Base-by-base conservation (phyloP, 495 filamentous ascomycete species). In the Trichoderma reesei region DNA sequence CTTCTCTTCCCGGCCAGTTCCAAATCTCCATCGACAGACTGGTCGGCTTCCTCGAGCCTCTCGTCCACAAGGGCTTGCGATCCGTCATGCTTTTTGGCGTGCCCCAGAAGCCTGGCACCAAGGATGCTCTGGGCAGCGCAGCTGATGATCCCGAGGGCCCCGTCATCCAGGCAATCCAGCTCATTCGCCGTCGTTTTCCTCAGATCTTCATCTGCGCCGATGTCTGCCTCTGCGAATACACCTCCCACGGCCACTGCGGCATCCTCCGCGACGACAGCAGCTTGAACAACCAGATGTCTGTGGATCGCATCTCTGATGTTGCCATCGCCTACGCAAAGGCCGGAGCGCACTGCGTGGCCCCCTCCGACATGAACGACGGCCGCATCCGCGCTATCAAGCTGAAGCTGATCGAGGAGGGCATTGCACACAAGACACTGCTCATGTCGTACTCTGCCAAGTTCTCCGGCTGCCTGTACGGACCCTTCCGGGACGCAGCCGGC, bases 401-500 rank as follows among this genome's bases (percentile, higher is more conserved):
- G 41, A 96, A 96, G 76, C 76, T 98, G 65, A 96, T 96, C 61
- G 91, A 96, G 72, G 84, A 87, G 36, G 92, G 92, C 63, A 85
- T 98, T 68, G 89, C 90, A 11, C 94, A 98, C 72, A 88, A 87
- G 69, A 84, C 89, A 9, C 85, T 96, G 61, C 79, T 98, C 31
- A 98, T 98, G 93, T 96, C 91, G 14, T 98, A 98, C 74, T 89
- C 91, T 41, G 94, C 94, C 64, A 98, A 98, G 72, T 98, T 98
- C 77, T 90, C 88, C 44, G 94, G 94, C 62, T 96, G 91, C 71
- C 82, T 98, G 5, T 98, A 98, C 76, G 94, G 94, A 0, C 94
- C 94, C 36, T 98, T 98, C 81, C 88, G 94, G 63, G 94, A 98
- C 73, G 93, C 94, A 10, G 94, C 94, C 26, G 93, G 92, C 18